phyloP scores from a whole-genome alignment of 331 rosid genomes.

The Spiraea crenata region DNA sequence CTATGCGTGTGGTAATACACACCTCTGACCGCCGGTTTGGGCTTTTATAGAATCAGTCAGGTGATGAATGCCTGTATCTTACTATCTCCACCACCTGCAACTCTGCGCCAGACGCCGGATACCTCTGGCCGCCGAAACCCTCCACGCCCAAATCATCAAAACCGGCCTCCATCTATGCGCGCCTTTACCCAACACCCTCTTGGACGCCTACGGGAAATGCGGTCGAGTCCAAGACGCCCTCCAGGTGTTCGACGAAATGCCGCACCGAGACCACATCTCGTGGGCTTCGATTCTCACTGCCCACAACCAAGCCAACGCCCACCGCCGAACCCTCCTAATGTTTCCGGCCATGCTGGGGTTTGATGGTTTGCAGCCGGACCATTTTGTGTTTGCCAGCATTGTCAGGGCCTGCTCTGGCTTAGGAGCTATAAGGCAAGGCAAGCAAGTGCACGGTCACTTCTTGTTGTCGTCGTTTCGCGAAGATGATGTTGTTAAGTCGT shows the following conservation, averaged over 20 bases:
- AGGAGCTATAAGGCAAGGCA: slow-evolving; percentile 43
- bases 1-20: too few species aligned
- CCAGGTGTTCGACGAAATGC: slow-evolving; percentile 62
- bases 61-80: slow-evolving; percentile 52
- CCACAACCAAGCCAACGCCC: slow-evolving; percentile 52
- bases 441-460: slow-evolving; percentile 63
- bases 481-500: slow-evolving; percentile 74
- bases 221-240: slow-evolving; percentile 51
- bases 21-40: background rate
- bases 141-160: slow-evolving; percentile 64
- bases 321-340: slow-evolving; percentile 46
- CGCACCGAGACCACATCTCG: slow-evolving; percentile 45
- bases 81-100: slow-evolving; percentile 42
- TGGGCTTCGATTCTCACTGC: slow-evolving; percentile 80
- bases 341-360: slow-evolving; percentile 34
- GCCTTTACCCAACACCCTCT: slow-evolving; percentile 61
- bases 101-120: slow-evolving; percentile 41
- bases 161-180: slow-evolving; percentile 31
- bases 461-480: slow-evolving; percentile 39
- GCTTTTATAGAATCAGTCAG: background rate
- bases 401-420: slow-evolving; percentile 60
- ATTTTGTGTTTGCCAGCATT: slow-evolving; percentile 67
- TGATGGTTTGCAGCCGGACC: slow-evolving; percentile 55
- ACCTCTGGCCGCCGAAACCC: slow-evolving; percentile 34
- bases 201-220: slow-evolving; percentile 56